Evolutionary conservation across 192 early-diverging fungal species (phyloP).

Genomic region (Coemansia sp.): DNA sequence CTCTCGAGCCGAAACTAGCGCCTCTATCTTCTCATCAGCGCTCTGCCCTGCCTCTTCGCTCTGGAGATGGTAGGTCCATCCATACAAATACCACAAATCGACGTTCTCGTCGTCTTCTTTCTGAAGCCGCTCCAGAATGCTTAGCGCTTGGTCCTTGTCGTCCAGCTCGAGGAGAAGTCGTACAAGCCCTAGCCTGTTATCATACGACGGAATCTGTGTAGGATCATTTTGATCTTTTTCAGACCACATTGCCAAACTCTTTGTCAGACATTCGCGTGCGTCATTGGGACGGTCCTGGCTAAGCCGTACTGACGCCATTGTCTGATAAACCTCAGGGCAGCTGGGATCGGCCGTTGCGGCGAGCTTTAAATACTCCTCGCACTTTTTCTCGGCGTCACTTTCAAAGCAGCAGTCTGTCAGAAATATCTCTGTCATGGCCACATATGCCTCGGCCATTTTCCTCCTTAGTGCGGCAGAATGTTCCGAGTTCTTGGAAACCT

Average conservation of each 20-base stretch:
- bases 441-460: constrained; percentile 82
- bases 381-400: constrained; percentile 81
- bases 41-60: constrained; percentile 70
- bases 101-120: constrained; percentile 91
- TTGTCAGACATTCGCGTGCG: constrained; percentile 65
- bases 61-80: constrained; percentile 86
- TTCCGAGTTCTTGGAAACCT: constrained; percentile 21
- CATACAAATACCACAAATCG: constrained; percentile 94
- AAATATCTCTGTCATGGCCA: constrained; percentile 95
- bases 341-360: constrained; percentile 68
- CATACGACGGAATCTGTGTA: constrained; percentile 69
- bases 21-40: constrained; percentile 28
- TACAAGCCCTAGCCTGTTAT: constrained; percentile 75
- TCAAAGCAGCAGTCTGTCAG: constrained; percentile 98
- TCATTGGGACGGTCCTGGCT: constrained; percentile 81
- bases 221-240: constrained; percentile 55
- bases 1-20: constrained; percentile 37
- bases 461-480: constrained; percentile 52
- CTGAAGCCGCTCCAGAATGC: constrained; percentile 74
- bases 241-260: constrained; percentile 72
- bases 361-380: constrained; percentile 68
- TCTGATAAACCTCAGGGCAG: constrained; percentile 84
- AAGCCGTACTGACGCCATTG: constrained; percentile 84
- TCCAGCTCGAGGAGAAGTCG: constrained; percentile 86
- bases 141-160: constrained; percentile 74